Evolutionary conservation across 2,329 filamentous ascomycete species (phyloP).

Genomic region (Beauveria scarabaeidicola): DNA sequence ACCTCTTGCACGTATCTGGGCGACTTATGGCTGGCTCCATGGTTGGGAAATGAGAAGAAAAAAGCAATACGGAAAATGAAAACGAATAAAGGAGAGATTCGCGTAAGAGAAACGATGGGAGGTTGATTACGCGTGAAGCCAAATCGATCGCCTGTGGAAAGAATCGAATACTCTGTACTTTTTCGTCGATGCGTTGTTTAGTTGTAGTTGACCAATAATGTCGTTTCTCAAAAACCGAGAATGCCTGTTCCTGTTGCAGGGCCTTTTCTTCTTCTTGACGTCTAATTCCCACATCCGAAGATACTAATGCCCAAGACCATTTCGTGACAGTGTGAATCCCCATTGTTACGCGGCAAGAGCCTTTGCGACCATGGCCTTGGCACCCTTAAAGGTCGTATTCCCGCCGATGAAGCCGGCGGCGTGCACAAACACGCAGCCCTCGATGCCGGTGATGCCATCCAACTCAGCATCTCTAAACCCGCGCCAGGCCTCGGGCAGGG

Average conservation of each 20-base stretch:
- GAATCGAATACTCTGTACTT: neutral
- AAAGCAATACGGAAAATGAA: too few species aligned
- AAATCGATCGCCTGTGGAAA: neutral
- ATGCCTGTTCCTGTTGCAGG: neutral
- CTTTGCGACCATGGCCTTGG: slow-evolving; percentile 74
- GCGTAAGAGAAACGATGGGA: neutral
- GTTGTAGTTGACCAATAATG: neutral
- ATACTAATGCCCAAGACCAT: neutral
- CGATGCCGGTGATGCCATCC: slow-evolving; percentile 59
- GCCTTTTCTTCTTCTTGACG: neutral
- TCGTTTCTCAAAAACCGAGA: neutral
- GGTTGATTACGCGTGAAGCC: neutral
- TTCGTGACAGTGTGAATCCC: neutral
- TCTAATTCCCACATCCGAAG: neutral
- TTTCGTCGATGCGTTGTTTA: neutral
- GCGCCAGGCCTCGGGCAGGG: slow-evolving; percentile 84
- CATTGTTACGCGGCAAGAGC: slow-evolving; percentile 42
- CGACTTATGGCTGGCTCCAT: neutral
- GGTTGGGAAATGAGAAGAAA: neutral
- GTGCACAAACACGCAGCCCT: slow-evolving; percentile 84
- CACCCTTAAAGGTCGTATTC: slow-evolving; percentile 85
- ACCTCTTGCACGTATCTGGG: neutral
- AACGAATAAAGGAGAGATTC: neutral
- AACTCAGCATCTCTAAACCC: slow-evolving; percentile 82
- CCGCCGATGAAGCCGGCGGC: slow-evolving; percentile 94